Conservation (phyloP, 1,284 basidiomycete genomes). For the Ustilago loliicola region DNA sequence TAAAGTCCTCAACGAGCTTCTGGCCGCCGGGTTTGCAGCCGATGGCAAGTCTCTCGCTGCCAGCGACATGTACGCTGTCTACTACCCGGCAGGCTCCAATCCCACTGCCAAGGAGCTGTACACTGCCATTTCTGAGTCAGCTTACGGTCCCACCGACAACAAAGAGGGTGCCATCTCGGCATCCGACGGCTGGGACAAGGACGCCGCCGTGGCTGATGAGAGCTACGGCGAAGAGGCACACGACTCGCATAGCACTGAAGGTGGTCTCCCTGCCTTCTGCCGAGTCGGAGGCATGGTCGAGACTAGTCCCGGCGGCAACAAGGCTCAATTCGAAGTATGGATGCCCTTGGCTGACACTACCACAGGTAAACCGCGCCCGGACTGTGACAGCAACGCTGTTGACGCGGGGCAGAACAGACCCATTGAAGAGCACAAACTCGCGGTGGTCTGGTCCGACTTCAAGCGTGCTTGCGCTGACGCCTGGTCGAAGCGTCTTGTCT, state of each 20-base stretch:
- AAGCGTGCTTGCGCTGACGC: constrained; percentile 23
- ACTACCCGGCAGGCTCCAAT: constrained; percentile 42
- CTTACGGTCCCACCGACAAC: constrained; percentile 32
- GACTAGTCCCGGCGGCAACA: constrained; percentile 21
- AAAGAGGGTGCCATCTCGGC: constrained; percentile 25
- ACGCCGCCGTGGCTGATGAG: constrained; percentile 33
- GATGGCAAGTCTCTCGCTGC: constrained; percentile 11
- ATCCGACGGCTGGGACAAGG: constrained; percentile 30
- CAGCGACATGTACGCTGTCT: constrained; percentile 17
- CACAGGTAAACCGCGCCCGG: not conserved
- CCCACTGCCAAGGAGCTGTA: constrained; percentile 36
- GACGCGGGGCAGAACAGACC: not conserved
- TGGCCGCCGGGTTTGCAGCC: constrained; percentile 12
- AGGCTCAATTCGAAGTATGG: constrained; percentile 51
- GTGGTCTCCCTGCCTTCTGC: constrained; percentile 53
- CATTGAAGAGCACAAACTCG: not conserved
- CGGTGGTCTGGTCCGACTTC: constrained; percentile 14
- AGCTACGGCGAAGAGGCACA: constrained; percentile 44
- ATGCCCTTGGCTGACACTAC: constrained; percentile 37
- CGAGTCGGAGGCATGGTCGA: constrained; percentile 49
- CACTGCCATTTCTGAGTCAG: constrained; percentile 24
- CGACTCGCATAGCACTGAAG: not conserved
- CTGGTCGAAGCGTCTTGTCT: constrained; percentile 49
- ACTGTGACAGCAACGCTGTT: not conserved
- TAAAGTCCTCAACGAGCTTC: constrained; percentile 20